Base-by-base conservation (phyloP, 805 yeast genomes). In the Nakazawaea anatomiae region DNA sequence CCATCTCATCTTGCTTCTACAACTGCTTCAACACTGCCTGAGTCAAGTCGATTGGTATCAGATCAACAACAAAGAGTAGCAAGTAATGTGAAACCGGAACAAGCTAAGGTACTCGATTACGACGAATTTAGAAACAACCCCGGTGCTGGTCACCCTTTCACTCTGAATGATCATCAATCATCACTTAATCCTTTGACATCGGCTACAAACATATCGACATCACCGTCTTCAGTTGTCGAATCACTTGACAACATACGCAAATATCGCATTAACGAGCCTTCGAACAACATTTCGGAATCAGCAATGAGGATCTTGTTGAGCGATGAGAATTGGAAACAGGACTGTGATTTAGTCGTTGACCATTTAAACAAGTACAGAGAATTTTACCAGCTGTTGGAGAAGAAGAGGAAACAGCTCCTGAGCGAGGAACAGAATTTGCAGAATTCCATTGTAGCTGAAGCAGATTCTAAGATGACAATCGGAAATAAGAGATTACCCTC, bases 271-370 rank as follows among this genome's bases (percentile, higher is more conserved):
- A 6, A 42, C 25, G 12, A 42, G 7, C 44, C 35, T 9, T 8
- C 28, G 5, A 6, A 30, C 27, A 31, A 30, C 25, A 42, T 42
- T 4, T 42, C 44, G 10, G 44, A 42, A 12, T 11, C 44, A 11
- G 12, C 44, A 8, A 7, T 42, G 46, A 43, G 34, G n/a, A 14
- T 46, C 5, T 25, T 27, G 4, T n/a, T 30, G 31, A 39, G 35
- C 7, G 49, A 46, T 31, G 44, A 39, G 30, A 25, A 39, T 32
- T 46, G 49, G 49, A 46, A 46, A 32, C 11, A 46, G 10, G 44
- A 46, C 28, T 39, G 49, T 46, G 44, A 46, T 34, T 18, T 25
- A 9, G 44, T 46, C 8, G 44, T 25, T n/a, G 44, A 46, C 30
- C 31, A 31, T 40, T 46, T 46, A 11, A 28, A 34, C 44, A 46